Evolutionary conservation across 192 early-diverging fungal species (phyloP).

Genomic region (Coemansia sp.): DNA sequence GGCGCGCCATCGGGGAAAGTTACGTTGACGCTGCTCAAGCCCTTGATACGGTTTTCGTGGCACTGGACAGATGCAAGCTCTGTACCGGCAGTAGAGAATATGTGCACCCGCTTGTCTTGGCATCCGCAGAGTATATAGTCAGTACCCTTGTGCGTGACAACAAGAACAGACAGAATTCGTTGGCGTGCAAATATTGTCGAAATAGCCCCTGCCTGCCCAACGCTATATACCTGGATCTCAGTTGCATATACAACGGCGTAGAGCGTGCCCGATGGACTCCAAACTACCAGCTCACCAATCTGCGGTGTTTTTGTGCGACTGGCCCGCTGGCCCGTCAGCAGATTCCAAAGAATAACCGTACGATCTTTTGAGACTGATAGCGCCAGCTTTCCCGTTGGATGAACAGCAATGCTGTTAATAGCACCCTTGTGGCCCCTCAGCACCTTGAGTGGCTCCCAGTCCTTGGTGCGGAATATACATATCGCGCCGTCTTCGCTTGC

Average conservation of each 20-base stretch:
- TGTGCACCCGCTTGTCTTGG: slow-evolving; percentile 52
- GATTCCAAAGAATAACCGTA: slow-evolving; percentile 72
- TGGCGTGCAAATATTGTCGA: slow-evolving; percentile 43
- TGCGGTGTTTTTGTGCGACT: slow-evolving; percentile 49
- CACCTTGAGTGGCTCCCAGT: slow-evolving; percentile 94
- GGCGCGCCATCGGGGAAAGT: slow-evolving; percentile 32
- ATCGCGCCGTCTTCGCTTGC: slow-evolving; percentile 88
- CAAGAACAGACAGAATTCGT: slow-evolving; percentile 34
- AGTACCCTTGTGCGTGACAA: slow-evolving; percentile 20
- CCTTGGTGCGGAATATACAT: slow-evolving; percentile 87
- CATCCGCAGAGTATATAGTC: slow-evolving; percentile 40
- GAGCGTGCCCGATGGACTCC: slow-evolving; percentile 30
- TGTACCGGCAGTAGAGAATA: slow-evolving; percentile 38
- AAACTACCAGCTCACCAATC: slow-evolving; percentile 35
- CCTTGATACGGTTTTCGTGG: slow-evolving; percentile 46
- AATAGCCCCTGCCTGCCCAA: slow-evolving; percentile 37
- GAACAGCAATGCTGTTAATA: slow-evolving; percentile 81
- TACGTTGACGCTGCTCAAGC: slow-evolving; percentile 33
- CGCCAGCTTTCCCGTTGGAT: slow-evolving; percentile 94
- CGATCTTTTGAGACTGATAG: slow-evolving; percentile 76
- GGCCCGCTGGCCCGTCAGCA: slow-evolving; percentile 71
- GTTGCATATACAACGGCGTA: slow-evolving; percentile 46
- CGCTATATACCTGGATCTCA: slow-evolving; percentile 45
- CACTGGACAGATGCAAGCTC: slow-evolving; percentile 36
- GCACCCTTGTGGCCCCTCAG: slow-evolving; percentile 73